A percentile compares a stretch with the other conserved stretches of the same genome.
phyloP scores from a whole-genome alignment of 192 early-diverging fungal genomes.

The Coemansia guatemalensis region DNA sequence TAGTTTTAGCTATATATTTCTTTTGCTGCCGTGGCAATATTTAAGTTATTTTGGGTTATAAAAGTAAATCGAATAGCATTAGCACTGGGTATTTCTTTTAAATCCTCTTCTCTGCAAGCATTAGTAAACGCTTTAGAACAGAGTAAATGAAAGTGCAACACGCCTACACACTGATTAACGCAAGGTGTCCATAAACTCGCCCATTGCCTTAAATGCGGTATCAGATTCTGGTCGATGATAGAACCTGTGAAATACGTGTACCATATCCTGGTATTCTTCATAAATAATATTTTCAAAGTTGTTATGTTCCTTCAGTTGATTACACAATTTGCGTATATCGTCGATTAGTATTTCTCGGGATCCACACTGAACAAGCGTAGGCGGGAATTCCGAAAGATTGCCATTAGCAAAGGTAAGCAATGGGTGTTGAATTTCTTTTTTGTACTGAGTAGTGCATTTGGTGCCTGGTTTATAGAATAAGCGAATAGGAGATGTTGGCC shows the following conservation, averaged over 20 bases:
- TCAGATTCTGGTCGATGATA: slow-evolving; percentile 14
- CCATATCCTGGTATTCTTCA: slow-evolving; percentile 40
- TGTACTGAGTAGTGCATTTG: slow-evolving; percentile 12
- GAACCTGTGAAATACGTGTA: slow-evolving; percentile 44
- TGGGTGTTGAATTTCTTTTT: slow-evolving; percentile 17
- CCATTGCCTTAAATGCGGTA: slow-evolving; percentile 17
- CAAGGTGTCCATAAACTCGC: slow-evolving; percentile 6
- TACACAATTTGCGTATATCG: slow-evolving; percentile 15
- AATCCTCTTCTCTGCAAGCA: too few relatives aligned
- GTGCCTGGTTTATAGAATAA: slow-evolving; percentile 33
- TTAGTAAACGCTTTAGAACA: neutral
- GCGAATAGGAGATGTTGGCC: slow-evolving; percentile 20
- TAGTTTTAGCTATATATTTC: too few relatives aligned
- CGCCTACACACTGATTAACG: neutral
- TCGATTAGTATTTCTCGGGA: slow-evolving; percentile 19
- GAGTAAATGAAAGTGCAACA: neutral
- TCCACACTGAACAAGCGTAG: slow-evolving; percentile 26
- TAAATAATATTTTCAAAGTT: neutral
- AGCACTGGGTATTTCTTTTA: too few relatives aligned
- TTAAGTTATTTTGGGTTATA: too few relatives aligned
- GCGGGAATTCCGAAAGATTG: slow-evolving; percentile 28
- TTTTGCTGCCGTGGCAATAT: too few relatives aligned
- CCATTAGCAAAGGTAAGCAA: slow-evolving; percentile 19
- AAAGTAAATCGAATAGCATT: too few relatives aligned
- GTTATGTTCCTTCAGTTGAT: slow-evolving; percentile 14